A percentile compares a stretch with the other conserved stretches of the same genome.
These are phyloP conservation scores for Sugiyamaella pinicola DNA, from an alignment of 1,139 yeast genomes.

Conservation along the genomic window DNA sequence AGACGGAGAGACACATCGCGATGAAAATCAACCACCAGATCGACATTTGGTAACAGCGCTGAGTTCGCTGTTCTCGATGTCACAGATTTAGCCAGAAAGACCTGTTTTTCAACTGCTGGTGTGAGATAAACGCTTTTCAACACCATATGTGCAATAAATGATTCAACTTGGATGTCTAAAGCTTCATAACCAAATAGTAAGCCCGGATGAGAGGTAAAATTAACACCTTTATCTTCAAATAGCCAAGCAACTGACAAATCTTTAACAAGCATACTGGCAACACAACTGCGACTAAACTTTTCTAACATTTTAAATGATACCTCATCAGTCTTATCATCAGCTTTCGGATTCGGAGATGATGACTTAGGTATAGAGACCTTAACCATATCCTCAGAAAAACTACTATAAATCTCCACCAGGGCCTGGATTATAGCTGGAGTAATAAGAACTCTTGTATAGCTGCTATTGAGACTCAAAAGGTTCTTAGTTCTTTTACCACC, in stretches of 20 bases:
- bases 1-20: slow-evolving; percentile 29
- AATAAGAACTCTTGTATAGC: slow-evolving; percentile 8
- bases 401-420: slow-evolving; percentile 7
- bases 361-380: background rate
- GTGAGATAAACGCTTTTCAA: slow-evolving; percentile 43
- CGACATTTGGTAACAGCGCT: slow-evolving; percentile 41
- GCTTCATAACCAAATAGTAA: slow-evolving; percentile 72
- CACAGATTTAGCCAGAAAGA: slow-evolving; percentile 24
- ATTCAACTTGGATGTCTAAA: slow-evolving; percentile 30
- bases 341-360: background rate
- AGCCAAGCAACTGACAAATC: slow-evolving; percentile 79
- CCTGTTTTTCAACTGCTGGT: slow-evolving; percentile 33
- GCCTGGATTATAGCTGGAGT: slow-evolving; percentile 17
- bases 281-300: slow-evolving; percentile 14
- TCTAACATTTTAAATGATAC: slow-evolving; percentile 2
- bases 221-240: slow-evolving; percentile 48
- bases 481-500: slow-evolving; percentile 11
- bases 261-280: slow-evolving; percentile 63
- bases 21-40: slow-evolving; percentile 10
- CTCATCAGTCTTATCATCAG: background rate
- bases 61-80: slow-evolving; percentile 34
- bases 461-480: slow-evolving; percentile 13
- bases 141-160: slow-evolving; percentile 38
- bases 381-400: slow-evolving; percentile 9
- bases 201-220: slow-evolving; percentile 50